phyloP scores from a whole-genome alignment of 768 basidiomycete genomes.

The Neoboletus brunneissimus region DNA sequence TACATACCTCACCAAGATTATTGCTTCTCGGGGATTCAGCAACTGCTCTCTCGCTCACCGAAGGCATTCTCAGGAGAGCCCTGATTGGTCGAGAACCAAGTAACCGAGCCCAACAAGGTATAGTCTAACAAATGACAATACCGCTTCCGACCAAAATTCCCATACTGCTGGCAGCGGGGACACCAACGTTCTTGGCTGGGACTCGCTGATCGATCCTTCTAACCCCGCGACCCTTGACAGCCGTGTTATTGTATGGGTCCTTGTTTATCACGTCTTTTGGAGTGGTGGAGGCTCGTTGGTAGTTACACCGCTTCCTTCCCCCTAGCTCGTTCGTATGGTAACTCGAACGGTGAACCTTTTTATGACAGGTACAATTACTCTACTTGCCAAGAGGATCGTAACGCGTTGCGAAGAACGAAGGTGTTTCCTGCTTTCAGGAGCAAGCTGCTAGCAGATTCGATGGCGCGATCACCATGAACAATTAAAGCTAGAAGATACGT shows the following conservation, averaged over 20 bases:
- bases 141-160: too few species aligned
- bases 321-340: not conserved
- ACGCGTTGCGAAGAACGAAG: not conserved
- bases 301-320: not conserved
- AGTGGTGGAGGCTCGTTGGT: not conserved
- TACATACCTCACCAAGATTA: not conserved
- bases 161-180: too few species aligned
- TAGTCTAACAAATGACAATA: too few species aligned
- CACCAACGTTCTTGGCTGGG: too few species aligned
- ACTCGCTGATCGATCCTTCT: not conserved
- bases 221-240: not conserved
- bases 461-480: not conserved
- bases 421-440: not conserved
- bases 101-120: not conserved
- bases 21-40: not conserved
- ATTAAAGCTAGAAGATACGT: conserved; percentile 7
- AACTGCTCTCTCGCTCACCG: not conserved
- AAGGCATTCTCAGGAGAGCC: not conserved
- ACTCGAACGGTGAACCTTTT: not conserved
- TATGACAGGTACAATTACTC: not conserved
- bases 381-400: not conserved
- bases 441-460: not conserved
- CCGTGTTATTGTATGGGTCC: not conserved
- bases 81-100: not conserved
- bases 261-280: not conserved